Evolutionary conservation across 352 stramenopile genomes (phyloP), one percentile per base, ranked within the genome.

Genomic region (Peronospora farinosa): DNA sequence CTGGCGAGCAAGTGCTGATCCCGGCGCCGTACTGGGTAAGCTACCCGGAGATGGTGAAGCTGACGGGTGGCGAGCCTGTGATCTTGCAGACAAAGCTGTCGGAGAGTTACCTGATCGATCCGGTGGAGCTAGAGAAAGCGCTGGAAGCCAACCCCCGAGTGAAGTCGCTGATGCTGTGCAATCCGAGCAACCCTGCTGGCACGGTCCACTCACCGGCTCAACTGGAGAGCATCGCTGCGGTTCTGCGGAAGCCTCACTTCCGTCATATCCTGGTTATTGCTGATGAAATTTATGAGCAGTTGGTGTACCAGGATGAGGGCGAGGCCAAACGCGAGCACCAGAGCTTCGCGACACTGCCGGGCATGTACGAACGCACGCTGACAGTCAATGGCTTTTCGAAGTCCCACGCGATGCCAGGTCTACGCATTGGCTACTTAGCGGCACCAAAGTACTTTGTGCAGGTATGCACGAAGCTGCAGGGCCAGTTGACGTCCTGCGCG

Each of bases 371-470:
- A 38, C 74, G 92, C 16, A 98, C 93, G 36, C 69, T 98, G 30
- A 86, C 95, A 15, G 66, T 98, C 23, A 98, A 98, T 61, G 95
- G 96, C 2, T 98, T 98, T 55, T 97, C 86, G 44, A 99, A 98
- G 77, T 89, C 85, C 25, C 88, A 97, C 61, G 95, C 94, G 28
- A 98, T 98, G 96, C 97, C 95, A 4, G 96, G 96, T 28, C 89
- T 97, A 30, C 74, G 95, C 47, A 76, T 98, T 27, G 96, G 94
- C 17, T 97, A 97, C 74, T 52, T 98, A 40, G 92, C 82, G 12
- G 75, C 69, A 0, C 76, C 80, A 2, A 75, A 75, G 51, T 75
- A 75, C 49, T 84, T 97, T 59, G 81, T 89, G 7, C 83, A 94
- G 50, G 78, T 90, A 23, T 86, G 78, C 40, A 88, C 84, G 12